A percentile compares a stretch with the other conserved stretches of the same genome.
These are phyloP conservation scores for Bathelium albidoporum DNA, from an alignment of 495 filamentous ascomycete genomes.

Conservation along the genomic window DNA sequence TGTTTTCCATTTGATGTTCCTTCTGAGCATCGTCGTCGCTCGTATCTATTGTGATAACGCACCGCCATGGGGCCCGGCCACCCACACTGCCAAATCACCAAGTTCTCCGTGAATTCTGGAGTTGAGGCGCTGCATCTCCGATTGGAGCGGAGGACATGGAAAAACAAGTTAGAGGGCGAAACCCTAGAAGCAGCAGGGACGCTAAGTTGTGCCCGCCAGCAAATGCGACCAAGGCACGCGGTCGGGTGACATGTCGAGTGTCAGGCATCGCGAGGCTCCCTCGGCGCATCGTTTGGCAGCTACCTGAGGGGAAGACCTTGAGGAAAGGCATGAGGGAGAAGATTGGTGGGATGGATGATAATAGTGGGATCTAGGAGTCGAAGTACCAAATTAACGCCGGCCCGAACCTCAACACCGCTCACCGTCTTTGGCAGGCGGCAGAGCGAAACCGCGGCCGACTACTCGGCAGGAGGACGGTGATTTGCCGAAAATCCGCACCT, in stretches of 20 bases:
- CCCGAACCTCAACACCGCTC: neutral
- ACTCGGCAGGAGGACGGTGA: neutral
- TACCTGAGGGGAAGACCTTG: neutral
- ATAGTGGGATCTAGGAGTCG: neutral
- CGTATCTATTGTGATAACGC: neutral
- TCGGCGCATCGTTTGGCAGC: neutral
- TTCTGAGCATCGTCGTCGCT: neutral
- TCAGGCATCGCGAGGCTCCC: neutral
- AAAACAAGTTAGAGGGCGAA: neutral
- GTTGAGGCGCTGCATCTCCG: neutral
- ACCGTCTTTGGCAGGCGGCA: neutral
- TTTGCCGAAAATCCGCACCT: neutral
- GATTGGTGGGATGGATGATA: neutral
- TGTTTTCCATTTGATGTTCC: slow-evolving; percentile 1
- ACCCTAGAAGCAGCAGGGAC: neutral
- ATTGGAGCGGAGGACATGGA: neutral
- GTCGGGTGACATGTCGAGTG: neutral
- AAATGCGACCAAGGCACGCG: neutral
- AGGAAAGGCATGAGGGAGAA: neutral
- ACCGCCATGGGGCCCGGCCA: neutral
- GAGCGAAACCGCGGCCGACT: neutral
- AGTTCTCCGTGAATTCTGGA: neutral
- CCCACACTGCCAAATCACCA: neutral
- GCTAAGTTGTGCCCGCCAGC: neutral
- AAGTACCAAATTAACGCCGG: neutral